Evolutionary conservation across 768 basidiomycete genomes (phyloP).

Genomic region (Collybiopsis luxurians): DNA sequence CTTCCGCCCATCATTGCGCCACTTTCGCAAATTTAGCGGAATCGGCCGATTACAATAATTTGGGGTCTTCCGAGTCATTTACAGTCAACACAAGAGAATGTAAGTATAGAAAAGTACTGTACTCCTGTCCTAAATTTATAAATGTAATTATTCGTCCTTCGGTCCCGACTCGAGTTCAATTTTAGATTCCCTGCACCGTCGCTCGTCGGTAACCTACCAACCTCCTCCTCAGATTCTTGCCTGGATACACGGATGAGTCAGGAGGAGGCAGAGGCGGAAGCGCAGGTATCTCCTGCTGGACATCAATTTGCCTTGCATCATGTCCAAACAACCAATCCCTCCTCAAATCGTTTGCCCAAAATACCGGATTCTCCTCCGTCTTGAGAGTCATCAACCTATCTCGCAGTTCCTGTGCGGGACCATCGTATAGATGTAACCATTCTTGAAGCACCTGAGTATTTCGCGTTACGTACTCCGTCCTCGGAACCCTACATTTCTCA

Average conservation of each 20-base stretch:
- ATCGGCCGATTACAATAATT: no score
- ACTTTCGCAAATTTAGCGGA: no score
- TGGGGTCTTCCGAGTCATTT: no score
- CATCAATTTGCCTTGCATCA: neutral
- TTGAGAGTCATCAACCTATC: constrained; percentile 15
- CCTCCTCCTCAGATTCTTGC: neutral
- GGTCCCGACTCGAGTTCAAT: no score
- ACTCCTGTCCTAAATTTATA: no score
- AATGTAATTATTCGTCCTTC: no score
- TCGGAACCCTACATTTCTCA: constrained; percentile 6
- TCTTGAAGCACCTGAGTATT: constrained; percentile 15
- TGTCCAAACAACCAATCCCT: neutral
- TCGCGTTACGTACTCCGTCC: constrained; percentile 13
- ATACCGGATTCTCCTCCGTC: constrained; percentile 9
- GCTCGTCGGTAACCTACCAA: neutral
- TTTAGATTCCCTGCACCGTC: no score
- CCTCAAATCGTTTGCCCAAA: neutral
- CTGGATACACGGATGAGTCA: neutral
- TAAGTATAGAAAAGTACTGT: no score
- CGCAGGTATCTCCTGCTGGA: neutral
- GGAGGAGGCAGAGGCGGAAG: neutral
- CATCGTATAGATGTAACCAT: constrained; percentile 14
- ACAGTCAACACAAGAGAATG: no score
- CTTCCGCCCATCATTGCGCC: no score
- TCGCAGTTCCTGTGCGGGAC: constrained; percentile 15